phyloP scores from a whole-genome alignment of 441 rosid species.

The Mallotus repandus region DNA sequence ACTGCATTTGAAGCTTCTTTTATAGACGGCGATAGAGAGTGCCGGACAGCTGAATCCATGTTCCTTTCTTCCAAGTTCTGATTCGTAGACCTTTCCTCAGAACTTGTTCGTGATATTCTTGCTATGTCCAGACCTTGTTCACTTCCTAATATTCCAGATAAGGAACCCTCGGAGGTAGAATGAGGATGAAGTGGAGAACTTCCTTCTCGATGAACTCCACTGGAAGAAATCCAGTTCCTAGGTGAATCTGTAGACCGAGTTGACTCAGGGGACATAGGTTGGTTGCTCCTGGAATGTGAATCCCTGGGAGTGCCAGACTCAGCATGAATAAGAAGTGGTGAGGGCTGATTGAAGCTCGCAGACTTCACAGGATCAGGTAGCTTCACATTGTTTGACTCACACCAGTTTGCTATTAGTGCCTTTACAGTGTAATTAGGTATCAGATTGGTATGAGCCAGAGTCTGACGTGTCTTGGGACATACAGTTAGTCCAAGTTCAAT shows the following conservation, averaged over 20 bases:
- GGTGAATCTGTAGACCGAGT: conserved; percentile 43
- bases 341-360: conserved; percentile 51
- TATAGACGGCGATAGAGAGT: conserved; percentile 49
- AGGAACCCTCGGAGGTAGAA: conserved; percentile 55
- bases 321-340: conserved; percentile 47
- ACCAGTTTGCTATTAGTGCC: conserved; percentile 92
- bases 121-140: conserved; percentile 43
- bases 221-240: conserved; percentile 39
- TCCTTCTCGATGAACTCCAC: conserved; percentile 44
- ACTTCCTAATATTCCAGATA: conserved; percentile 44
- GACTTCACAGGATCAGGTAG: conserved; percentile 69
- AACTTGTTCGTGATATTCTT: conserved; percentile 35
- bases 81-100: conserved; percentile 55
- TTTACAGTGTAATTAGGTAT: conserved; percentile 89
- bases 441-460: conserved; percentile 62
- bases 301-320: conserved; percentile 45
- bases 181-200: conserved; percentile 58
- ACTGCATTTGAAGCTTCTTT: conserved; percentile 41
- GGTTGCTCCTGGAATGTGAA: conserved; percentile 34
- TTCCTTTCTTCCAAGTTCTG: conserved; percentile 45
- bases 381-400: conserved; percentile 72
- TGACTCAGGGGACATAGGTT: conserved; percentile 50
- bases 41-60: conserved; percentile 43
- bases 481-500: conserved; percentile 82
- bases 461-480: conserved; percentile 87